phyloP scores from a whole-genome alignment of 352 stramenopile species.

The Phytophthora pluvialis region DNA sequence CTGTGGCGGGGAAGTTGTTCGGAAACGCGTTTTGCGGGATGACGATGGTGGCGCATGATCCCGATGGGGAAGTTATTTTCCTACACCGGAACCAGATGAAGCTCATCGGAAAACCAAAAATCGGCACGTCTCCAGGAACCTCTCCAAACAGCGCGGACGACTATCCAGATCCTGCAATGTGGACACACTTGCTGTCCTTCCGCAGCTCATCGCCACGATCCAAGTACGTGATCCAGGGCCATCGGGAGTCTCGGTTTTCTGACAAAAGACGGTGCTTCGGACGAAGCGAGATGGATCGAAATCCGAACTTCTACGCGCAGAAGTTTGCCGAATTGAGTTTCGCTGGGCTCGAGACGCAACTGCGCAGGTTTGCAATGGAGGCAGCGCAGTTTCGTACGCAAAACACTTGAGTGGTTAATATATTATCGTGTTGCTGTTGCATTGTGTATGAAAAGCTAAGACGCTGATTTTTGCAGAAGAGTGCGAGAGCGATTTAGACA shows the following conservation, averaged over 20 bases:
- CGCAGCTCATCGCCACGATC: constrained; percentile 35
- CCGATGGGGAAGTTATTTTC: constrained; percentile 38
- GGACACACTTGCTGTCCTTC: constrained; percentile 65
- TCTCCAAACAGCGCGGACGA: neutral
- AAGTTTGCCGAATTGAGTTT: constrained; percentile 14
- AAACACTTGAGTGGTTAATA: too few relatives aligned
- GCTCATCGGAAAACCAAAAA: constrained; percentile 10
- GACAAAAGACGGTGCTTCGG: constrained; percentile 55
- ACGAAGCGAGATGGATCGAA: constrained; percentile 16
- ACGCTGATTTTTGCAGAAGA: too few relatives aligned
- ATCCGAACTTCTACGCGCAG: neutral
- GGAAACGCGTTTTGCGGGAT: constrained; percentile 42
- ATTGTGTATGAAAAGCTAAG: too few relatives aligned
- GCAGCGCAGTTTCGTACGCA: neutral
- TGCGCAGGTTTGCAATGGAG: constrained; percentile 14
- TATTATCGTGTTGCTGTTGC: too few relatives aligned
- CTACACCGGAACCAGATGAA: constrained; percentile 50
- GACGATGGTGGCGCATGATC: constrained; percentile 43
- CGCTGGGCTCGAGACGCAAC: constrained; percentile 4
- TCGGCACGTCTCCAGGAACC: neutral
- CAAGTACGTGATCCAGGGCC: constrained; percentile 53
- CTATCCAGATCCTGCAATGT: constrained; percentile 46
- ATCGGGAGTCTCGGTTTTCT: constrained; percentile 33
- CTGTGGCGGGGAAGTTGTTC: constrained; percentile 38
- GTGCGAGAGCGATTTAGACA: too few relatives aligned